These are phyloP conservation scores for Geotrichum histeridarum DNA, from an alignment of 1,139 yeast genomes.

Conservation along the genomic window DNA sequence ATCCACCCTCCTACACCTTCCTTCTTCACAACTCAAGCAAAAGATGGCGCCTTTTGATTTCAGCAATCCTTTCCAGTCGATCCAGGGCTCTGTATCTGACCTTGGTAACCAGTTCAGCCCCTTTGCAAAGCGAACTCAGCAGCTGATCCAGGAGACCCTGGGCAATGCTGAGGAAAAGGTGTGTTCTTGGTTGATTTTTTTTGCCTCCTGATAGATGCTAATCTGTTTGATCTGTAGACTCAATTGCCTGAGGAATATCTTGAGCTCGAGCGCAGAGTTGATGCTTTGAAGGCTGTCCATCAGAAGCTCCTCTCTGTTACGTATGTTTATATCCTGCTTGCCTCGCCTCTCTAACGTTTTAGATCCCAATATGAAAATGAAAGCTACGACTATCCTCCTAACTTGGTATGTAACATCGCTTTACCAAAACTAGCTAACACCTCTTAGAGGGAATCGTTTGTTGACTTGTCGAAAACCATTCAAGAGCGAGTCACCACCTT, in stretches of 20 bases:
- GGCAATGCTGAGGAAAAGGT: slow-evolving; percentile 70
- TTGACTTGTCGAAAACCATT: slow-evolving; percentile 66
- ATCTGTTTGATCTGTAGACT: slow-evolving; percentile 38
- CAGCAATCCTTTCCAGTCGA: slow-evolving; percentile 38
- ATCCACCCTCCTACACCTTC: neutral
- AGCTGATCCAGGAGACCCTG: slow-evolving; percentile 71
- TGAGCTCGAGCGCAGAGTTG: slow-evolving; percentile 70
- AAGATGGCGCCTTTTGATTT: slow-evolving; percentile 20
- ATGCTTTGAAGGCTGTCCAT: slow-evolving; percentile 68
- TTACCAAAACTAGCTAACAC: neutral
- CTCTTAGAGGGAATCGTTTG: slow-evolving; percentile 52
- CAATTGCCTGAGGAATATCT: slow-evolving; percentile 79
- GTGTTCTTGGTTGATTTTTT: slow-evolving; percentile 14
- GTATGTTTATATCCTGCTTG: slow-evolving; percentile 26
- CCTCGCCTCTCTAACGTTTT: neutral
- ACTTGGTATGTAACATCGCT: slow-evolving; percentile 34
- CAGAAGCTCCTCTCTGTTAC: slow-evolving; percentile 69
- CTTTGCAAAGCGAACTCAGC: slow-evolving; percentile 74
- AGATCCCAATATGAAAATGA: slow-evolving; percentile 63
- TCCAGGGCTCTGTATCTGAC: slow-evolving; percentile 37
- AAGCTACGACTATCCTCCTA: slow-evolving; percentile 79
- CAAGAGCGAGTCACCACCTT: slow-evolving; percentile 62
- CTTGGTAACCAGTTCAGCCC: slow-evolving; percentile 45
- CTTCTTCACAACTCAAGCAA: neutral
- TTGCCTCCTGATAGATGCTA: neutral